Conservation (phyloP, 495 filamentous ascomycete species). For the Stereocaulon alpinum region DNA sequence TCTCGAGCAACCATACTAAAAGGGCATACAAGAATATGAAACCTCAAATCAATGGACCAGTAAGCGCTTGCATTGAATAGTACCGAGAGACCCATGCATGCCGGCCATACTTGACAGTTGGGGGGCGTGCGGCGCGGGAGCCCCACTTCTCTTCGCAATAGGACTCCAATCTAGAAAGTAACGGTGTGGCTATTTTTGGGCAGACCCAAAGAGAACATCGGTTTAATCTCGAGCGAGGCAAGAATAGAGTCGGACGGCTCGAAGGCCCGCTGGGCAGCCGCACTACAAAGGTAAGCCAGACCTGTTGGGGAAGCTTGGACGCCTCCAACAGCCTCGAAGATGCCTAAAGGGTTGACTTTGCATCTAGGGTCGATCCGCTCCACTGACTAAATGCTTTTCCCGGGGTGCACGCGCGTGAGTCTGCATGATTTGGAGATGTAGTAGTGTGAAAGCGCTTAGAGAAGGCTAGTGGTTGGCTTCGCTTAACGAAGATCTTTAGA, state of each 20-base stretch:
- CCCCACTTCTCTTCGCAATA: not conserved
- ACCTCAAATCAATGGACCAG: not conserved
- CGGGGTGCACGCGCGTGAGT: constrained; percentile 4
- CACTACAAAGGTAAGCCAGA: not conserved
- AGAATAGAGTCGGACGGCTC: constrained; percentile 2
- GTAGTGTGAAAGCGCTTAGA: constrained; percentile 4
- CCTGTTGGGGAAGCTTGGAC: constrained; percentile 1
- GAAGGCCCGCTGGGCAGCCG: constrained; percentile 1
- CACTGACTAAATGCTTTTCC: constrained; percentile 5
- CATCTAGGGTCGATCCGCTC: constrained; percentile 9
- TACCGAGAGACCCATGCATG: not conserved
- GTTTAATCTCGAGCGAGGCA: not conserved
- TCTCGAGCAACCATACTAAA: not conserved
- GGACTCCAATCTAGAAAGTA: not conserved
- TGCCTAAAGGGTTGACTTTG: too few relatives aligned
- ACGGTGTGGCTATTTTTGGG: not conserved
- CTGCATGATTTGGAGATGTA: not conserved
- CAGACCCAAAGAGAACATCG: not conserved
- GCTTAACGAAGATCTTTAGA: constrained; percentile 1
- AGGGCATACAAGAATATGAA: constrained; percentile 1
- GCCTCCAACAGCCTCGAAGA: not conserved
- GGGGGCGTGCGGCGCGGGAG: not conserved
- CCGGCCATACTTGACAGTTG: not conserved
- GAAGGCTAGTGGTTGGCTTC: not conserved
- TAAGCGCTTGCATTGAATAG: constrained; percentile 5